Conservation (phyloP, 1,139 yeast species). For the Yamadazyma epiphylla region DNA sequence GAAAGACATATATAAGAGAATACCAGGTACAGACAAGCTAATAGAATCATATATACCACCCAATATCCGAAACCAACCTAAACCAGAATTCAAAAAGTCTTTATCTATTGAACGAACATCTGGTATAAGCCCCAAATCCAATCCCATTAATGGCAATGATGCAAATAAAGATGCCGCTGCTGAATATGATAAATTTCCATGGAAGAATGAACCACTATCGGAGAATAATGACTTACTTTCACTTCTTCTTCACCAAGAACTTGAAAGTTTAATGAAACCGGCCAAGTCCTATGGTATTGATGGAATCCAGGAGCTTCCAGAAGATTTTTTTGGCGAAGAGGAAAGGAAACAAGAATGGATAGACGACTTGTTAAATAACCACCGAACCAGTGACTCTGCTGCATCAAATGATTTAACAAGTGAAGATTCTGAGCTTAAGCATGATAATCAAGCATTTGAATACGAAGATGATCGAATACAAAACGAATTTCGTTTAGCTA, state of each 20-base stretch:
- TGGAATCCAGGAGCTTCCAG: background rate
- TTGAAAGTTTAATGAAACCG: conserved; percentile 4
- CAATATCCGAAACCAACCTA: background rate
- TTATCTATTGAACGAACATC: background rate
- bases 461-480: conserved; percentile 1
- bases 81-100: background rate
- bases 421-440: background rate
- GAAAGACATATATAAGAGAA: background rate
- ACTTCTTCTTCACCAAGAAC: conserved; percentile 3
- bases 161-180: background rate
- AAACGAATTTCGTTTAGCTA: conserved; percentile 4
- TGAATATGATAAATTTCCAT: background rate
- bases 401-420: background rate
- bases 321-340: background rate
- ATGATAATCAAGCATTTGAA: background rate
- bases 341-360: conserved; percentile 2
- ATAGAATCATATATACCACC: background rate
- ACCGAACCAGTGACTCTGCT: background rate
- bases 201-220: background rate
- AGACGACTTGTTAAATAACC: background rate
- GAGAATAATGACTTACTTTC: background rate
- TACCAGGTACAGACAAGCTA: background rate
- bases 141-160: background rate
- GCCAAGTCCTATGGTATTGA: conserved; percentile 3
- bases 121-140: background rate